These are phyloP conservation scores for Fusarium goolgardi DNA, from an alignment of 2,329 filamentous ascomycete species.

Conservation along the genomic window DNA sequence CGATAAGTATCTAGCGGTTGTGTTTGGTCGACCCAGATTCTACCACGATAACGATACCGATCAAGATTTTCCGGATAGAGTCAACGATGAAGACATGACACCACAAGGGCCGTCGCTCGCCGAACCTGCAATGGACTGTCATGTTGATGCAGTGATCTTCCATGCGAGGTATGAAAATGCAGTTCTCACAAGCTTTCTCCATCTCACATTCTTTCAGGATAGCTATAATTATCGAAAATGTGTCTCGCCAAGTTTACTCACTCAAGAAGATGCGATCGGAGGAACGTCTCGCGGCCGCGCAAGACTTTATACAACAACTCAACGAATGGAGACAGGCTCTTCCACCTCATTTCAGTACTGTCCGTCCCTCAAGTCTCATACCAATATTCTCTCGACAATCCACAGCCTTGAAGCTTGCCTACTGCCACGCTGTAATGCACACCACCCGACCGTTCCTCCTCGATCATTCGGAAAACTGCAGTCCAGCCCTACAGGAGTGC, in stretches of 20 bases:
- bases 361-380: conserved; percentile 59
- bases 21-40: conserved; percentile 69
- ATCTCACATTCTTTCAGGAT: conserved; percentile 38
- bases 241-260: conserved; percentile 56
- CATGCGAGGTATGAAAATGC: conserved; percentile 53
- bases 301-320: conserved; percentile 54
- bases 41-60: conserved; percentile 74
- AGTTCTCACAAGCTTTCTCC: accelerated
- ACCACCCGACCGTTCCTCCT: conserved; percentile 66
- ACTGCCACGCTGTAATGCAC: conserved; percentile 67
- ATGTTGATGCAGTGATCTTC: conserved; percentile 60
- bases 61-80: conserved; percentile 65
- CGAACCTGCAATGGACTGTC: conserved; percentile 56
- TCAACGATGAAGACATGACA: conserved; percentile 69
- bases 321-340: conserved; percentile 55
- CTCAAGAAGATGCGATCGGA: conserved; percentile 52
- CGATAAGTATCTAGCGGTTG: conserved; percentile 72
- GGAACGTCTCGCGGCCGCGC: conserved; percentile 53
- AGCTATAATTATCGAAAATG: conserved; percentile 54
- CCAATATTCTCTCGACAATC: conserved; percentile 61
- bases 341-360: conserved; percentile 57
- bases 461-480: conserved; percentile 39
- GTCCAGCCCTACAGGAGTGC: conserved; percentile 26
- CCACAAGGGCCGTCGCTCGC: conserved; percentile 51
- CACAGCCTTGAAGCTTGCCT: conserved; percentile 64